These are phyloP conservation scores for Nakazawaea laoshanensis DNA, from an alignment of 805 yeast species.

Conservation along the genomic window DNA sequence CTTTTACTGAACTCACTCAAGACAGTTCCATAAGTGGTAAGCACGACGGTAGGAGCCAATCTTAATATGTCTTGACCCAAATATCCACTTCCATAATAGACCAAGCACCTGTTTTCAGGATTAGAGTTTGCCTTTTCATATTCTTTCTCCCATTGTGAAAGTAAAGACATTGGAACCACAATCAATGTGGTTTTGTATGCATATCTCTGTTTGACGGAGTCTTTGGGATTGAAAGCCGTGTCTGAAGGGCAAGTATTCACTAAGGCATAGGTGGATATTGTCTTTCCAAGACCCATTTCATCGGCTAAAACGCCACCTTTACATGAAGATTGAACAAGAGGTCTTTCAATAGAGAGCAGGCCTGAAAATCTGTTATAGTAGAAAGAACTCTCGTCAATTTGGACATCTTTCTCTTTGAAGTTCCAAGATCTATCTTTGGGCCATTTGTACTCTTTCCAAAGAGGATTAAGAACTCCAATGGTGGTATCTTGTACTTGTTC, in stretches of 20 bases:
- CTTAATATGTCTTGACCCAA: slow-evolving; percentile 39
- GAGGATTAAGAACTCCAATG: slow-evolving; percentile 66
- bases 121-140: slow-evolving; percentile 49
- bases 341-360: slow-evolving; percentile 61
- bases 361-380: slow-evolving; percentile 79
- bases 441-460: slow-evolving; percentile 79
- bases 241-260: slow-evolving; percentile 60
- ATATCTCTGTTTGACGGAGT: slow-evolving; percentile 26
- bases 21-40: slow-evolving; percentile 86
- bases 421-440: slow-evolving; percentile 43
- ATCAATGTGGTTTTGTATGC: slow-evolving; percentile 70
- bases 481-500: slow-evolving; percentile 39
- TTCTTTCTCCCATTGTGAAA: slow-evolving; percentile 89
- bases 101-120: slow-evolving; percentile 32
- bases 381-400: slow-evolving; percentile 27
- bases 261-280: slow-evolving; percentile 73
- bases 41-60: slow-evolving; percentile 55
- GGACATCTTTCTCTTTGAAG: slow-evolving; percentile 4
- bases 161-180: slow-evolving; percentile 82
- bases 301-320: slow-evolving; percentile 90
- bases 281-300: slow-evolving; percentile 96
- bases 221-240: slow-evolving; percentile 15
- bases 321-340: slow-evolving; percentile 49
- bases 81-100: slow-evolving; percentile 64
- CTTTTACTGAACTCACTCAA: slow-evolving; percentile 61